These are phyloP conservation scores for Madurella fahalii DNA, from an alignment of 2,329 filamentous ascomycete species.

Conservation along the genomic window DNA sequence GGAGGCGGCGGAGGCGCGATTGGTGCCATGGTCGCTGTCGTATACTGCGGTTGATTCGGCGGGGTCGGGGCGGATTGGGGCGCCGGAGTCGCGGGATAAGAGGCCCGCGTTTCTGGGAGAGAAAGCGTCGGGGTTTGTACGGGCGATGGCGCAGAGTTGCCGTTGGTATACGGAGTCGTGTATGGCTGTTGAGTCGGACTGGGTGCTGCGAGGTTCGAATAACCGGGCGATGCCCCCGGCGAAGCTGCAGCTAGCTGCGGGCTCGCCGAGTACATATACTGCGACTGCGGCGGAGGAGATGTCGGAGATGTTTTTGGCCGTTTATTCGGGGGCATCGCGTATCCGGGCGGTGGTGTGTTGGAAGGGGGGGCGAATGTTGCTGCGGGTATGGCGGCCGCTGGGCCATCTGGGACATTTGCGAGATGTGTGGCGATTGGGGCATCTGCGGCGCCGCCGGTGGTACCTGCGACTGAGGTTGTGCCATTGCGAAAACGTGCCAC, in stretches of 20 bases:
- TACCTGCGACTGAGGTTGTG: constrained; percentile 55
- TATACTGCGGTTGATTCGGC: constrained; percentile 23
- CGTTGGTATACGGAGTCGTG: constrained; percentile 23
- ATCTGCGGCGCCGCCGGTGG: constrained; percentile 29
- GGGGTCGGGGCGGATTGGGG: constrained; percentile 12
- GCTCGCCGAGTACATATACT: constrained; percentile 15
- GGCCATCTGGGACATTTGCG: constrained; percentile 33
- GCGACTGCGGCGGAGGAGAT: constrained; percentile 12
- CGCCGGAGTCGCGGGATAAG: constrained; percentile 14
- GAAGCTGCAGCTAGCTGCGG: constrained; percentile 14
- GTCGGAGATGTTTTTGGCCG: constrained; percentile 67
- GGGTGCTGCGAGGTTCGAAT: constrained; percentile 30
- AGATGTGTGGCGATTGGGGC: constrained; percentile 12
- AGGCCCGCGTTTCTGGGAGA: constrained; percentile 20
- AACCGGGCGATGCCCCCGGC: constrained; percentile 35
- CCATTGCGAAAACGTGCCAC: constrained; percentile 40
- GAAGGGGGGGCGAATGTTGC: constrained; percentile 59
- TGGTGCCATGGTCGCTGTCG: constrained; percentile 25
- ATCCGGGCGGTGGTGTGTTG: constrained; percentile 48
- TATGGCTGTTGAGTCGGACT: constrained; percentile 21
- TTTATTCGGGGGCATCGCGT: constrained; percentile 64
- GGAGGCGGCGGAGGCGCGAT: constrained; percentile 20
- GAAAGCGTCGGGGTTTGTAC: constrained; percentile 15
- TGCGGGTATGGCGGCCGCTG: constrained; percentile 55
- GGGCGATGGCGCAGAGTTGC: constrained; percentile 17